Evolutionary conservation across 2,329 filamentous ascomycete genomes (phyloP).

Genomic region (Monilinia vaccinii-corymbosi): DNA sequence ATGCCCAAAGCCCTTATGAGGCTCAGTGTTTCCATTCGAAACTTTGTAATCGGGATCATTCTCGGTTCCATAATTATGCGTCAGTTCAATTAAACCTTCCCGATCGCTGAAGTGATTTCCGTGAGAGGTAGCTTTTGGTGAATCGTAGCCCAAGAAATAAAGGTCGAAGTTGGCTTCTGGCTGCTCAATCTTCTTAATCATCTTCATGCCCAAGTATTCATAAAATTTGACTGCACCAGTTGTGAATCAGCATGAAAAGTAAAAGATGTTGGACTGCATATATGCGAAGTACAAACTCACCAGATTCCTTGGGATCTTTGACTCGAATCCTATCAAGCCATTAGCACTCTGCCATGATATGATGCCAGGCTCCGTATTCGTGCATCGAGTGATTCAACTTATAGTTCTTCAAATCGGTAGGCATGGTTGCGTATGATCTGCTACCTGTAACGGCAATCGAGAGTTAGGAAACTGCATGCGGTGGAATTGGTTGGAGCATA

Average conservation of each 20-base stretch:
- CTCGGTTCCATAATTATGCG: constrained; percentile 82
- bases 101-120: constrained; percentile 69
- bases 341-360: constrained; percentile 12
- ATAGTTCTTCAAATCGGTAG: constrained; percentile 67
- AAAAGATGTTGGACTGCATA: background rate
- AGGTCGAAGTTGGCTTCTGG: constrained; percentile 89
- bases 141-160: constrained; percentile 90
- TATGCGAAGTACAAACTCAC: constrained; percentile 33
- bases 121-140: constrained; percentile 61
- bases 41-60: constrained; percentile 70
- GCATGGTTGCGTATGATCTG: constrained; percentile 34
- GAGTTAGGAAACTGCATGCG: constrained; percentile 12
- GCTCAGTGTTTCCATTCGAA: constrained; percentile 86
- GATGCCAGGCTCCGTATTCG: constrained; percentile 18
- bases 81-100: constrained; percentile 82
- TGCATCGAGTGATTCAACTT: constrained; percentile 86
- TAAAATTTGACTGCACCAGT: constrained; percentile 69
- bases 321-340: constrained; percentile 65
- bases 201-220: constrained; percentile 78
- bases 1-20: constrained; percentile 62
- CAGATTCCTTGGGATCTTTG: constrained; percentile 79
- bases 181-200: constrained; percentile 72
- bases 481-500: background rate
- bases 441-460: constrained; percentile 19
- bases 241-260: background rate